These are phyloP conservation scores for Pterocarpus macrocarpus DNA, from an alignment of 306 rosid species.

Conservation along the genomic window DNA sequence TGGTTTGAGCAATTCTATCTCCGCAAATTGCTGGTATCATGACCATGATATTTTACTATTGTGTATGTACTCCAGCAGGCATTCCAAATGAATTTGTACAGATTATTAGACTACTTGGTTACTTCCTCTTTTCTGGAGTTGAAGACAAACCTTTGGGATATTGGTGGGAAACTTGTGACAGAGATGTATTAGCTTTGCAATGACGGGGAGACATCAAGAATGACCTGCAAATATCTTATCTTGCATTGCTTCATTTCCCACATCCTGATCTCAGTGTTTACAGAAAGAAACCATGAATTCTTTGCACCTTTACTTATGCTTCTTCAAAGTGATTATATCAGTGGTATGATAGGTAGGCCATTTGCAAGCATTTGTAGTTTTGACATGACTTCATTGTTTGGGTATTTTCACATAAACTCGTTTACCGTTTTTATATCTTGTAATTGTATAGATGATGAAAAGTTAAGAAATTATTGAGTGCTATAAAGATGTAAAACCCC, in stretches of 20 bases:
- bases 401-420: conserved; percentile 23
- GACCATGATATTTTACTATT: conserved; percentile 12
- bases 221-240: neutral
- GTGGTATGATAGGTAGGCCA: conserved; percentile 18
- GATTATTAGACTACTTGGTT: conserved; percentile 40
- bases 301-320: conserved; percentile 12
- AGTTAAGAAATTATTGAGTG: conserved; percentile 23
- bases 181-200: conserved; percentile 30
- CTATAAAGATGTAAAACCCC: neutral
- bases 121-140: conserved; percentile 28
- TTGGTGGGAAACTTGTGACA: conserved; percentile 28
- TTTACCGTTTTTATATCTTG: neutral
- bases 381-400: conserved; percentile 17
- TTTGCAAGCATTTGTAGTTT: conserved; percentile 35
- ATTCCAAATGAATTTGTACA: conserved; percentile 32
- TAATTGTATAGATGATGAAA: conserved; percentile 15
- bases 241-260: conserved; percentile 14
- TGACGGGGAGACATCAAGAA: conserved; percentile 25
- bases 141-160: conserved; percentile 17
- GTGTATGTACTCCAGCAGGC: conserved; percentile 30
- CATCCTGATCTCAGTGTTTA: neutral
- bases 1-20: conserved; percentile 74
- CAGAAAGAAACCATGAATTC: conserved; percentile 38
- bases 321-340: conserved; percentile 37
- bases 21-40: conserved; percentile 25